Base-by-base conservation (phyloP, 2,329 filamentous ascomycete species). In the Colletotrichum neosansevieriae region DNA sequence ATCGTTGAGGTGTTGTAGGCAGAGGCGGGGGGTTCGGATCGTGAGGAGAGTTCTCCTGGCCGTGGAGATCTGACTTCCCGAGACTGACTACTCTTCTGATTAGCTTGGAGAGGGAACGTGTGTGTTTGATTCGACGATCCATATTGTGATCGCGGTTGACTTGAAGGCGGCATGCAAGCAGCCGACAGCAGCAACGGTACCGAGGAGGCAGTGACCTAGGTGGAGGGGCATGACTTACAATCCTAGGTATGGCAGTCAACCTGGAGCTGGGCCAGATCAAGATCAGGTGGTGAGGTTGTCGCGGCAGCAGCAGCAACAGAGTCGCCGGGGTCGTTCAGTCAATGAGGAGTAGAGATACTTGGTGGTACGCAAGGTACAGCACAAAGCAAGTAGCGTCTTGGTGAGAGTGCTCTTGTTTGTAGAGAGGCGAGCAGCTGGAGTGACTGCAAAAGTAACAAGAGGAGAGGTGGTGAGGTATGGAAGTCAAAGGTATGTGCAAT, bases 81-180 rank as follows among this genome's bases (percentile, higher is more conserved):
- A 67, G 58, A 49, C 67, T 67, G 24, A 45, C 67, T 58, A 69
- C 67, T 49, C 58, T 53, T 32, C 47, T 49, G 17, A 69, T 69
- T 63, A 69, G 67, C 51, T 40, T 69, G 12, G 63, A 67, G n/a
- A 69, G 24, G 38, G 67, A 69, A 58, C 57, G 67, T 17, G 63
- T 38, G n/a, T 66, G 66, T 50, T 66, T 66, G 49, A 69, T n/a
- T 29, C 29, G 54, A 24, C 62, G 61, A 34, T 56, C 47, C 66
- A 69, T 69, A 2, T 36, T 44, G 61, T 13, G 24, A 17, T 45
- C 21, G 34, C 40, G 3, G 54, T 19, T 7, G 40, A 12, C 32
- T 58, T 36, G 63, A 15, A 15, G 58, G 17, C 12, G 40, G 58
- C 54, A 60, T 65, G 40, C 54, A 32, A 54, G 34, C 40, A n/a